Percentiles rank a stretch among this genome's conserved stretches.
Evolutionary conservation across 306 rosid genomes (phyloP).

Genomic region (Prunus davidiana): DNA sequence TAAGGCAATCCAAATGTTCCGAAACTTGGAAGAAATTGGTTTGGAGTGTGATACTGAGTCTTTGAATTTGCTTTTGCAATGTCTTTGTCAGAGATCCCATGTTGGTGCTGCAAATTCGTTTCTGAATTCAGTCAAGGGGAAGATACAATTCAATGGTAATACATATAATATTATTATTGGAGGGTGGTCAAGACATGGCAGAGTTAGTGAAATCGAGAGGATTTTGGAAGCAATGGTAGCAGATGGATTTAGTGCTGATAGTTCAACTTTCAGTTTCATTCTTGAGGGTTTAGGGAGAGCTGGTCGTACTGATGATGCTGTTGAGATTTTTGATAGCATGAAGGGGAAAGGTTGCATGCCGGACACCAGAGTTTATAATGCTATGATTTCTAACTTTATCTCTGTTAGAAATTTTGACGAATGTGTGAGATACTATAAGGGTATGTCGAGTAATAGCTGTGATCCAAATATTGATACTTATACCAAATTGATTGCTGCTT

Average conservation of each 20-base stretch:
- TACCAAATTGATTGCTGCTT: constrained; percentile 49
- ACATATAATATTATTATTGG: constrained; percentile 54
- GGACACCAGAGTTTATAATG: constrained; percentile 48
- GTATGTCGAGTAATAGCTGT: constrained; percentile 50
- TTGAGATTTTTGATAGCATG: constrained; percentile 54
- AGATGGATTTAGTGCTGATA: constrained; percentile 56
- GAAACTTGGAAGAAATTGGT: constrained; percentile 53
- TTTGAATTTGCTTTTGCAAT: constrained; percentile 56
- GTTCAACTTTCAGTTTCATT: constrained; percentile 41
- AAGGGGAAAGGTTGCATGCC: constrained; percentile 41
- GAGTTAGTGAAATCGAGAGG: constrained; percentile 55
- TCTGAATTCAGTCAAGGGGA: constrained; percentile 55
- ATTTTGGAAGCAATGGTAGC: constrained; percentile 52
- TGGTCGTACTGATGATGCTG: constrained; percentile 53
- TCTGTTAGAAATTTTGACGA: constrained; percentile 47
- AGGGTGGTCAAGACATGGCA: constrained; percentile 76
- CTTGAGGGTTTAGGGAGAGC: constrained; percentile 81
- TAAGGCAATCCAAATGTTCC: constrained; percentile 56
- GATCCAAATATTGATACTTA: constrained; percentile 59
- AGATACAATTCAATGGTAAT: constrained; percentile 34
- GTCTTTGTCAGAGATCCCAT: constrained; percentile 64
- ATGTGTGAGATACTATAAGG: constrained; percentile 53
- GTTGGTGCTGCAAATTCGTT: constrained; percentile 59
- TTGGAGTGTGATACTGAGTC: constrained; percentile 42
- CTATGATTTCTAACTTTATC: constrained; percentile 65